Evolutionary conservation across 148 eudicot genomes (phyloP).

Genomic region (Hydrangea macrophylla): DNA sequence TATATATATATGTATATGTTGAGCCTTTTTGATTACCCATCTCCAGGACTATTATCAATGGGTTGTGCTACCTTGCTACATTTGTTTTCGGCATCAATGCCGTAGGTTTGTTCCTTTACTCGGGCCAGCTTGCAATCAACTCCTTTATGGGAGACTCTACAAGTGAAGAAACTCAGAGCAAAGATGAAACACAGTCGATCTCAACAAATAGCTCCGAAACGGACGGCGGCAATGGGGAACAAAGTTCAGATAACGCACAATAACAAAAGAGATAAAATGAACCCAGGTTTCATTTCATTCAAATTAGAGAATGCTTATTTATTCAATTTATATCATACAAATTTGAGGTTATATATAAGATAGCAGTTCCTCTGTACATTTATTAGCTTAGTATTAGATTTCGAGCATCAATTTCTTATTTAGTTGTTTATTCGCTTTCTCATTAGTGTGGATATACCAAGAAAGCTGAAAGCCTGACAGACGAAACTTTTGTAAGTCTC

Average conservation of each 20-base stretch:
- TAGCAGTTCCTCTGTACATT: neutral
- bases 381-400: neutral
- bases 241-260: conserved; percentile 36
- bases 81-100: conserved; percentile 83
- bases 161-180: conserved; percentile 19
- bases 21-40: conserved; percentile 9
- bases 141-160: conserved; percentile 50
- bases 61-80: conserved; percentile 91
- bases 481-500: too few relatives aligned
- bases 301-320: neutral
- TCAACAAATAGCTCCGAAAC: conserved; percentile 27
- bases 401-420: neutral
- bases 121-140: conserved; percentile 72
- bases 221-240: conserved; percentile 32
- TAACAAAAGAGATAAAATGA: conserved; percentile 6
- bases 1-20: neutral
- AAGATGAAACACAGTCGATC: conserved; percentile 22
- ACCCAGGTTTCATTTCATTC: conserved; percentile 15
- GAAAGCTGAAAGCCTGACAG: too few relatives aligned
- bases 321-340: conserved; percentile 3
- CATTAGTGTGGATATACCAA: too few relatives aligned
- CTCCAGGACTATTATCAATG: conserved; percentile 88
- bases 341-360: conserved; percentile 7
- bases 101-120: conserved; percentile 65
- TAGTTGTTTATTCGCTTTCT: too few relatives aligned